A percentile compares a stretch with the other conserved stretches of the same genome.
Evolutionary conservation across 306 rosid species (phyloP).

Genomic region (Arachis hypogaea): DNA sequence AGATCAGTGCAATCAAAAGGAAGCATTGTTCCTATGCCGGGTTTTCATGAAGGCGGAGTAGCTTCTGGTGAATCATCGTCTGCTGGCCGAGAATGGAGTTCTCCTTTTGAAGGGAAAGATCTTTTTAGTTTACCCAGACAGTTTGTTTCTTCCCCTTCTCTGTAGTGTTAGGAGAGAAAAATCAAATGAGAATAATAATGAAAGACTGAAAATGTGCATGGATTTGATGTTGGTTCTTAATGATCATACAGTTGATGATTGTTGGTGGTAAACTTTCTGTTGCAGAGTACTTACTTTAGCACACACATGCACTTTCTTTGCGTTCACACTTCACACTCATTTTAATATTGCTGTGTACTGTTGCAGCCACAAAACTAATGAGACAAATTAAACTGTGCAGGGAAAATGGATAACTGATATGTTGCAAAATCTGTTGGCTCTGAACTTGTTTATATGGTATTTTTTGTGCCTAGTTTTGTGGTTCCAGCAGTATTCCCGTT

Average conservation of each 20-base stretch:
- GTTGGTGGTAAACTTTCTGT: conserved; percentile 55
- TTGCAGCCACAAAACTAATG: background rate
- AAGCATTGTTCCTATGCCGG: conserved; percentile 53
- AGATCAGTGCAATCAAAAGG: conserved; percentile 64
- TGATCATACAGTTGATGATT: conserved; percentile 62
- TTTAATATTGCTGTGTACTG: background rate
- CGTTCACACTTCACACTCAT: background rate
- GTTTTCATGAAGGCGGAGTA: conserved; percentile 76
- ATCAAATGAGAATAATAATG: conserved; percentile 58
- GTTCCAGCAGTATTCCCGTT: conserved; percentile 13
- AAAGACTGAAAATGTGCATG: conserved; percentile 61
- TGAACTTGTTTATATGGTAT: background rate
- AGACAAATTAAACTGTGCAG: conserved; percentile 8
- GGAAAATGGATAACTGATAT: background rate
- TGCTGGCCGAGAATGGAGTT: conserved; percentile 81
- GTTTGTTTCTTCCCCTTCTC: conserved; percentile 97
- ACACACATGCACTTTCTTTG: background rate
- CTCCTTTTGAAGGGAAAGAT: conserved; percentile 97
- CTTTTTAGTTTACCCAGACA: conserved; percentile 93
- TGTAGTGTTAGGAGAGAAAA: conserved; percentile 48
- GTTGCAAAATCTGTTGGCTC: background rate
- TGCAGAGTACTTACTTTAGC: conserved; percentile 37
- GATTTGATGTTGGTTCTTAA: conserved; percentile 64
- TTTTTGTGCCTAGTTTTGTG: background rate
- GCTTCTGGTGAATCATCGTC: conserved; percentile 59